phyloP scores from a whole-genome alignment of 345 rosid genomes.

The Bruguiera gymnorhiza region DNA sequence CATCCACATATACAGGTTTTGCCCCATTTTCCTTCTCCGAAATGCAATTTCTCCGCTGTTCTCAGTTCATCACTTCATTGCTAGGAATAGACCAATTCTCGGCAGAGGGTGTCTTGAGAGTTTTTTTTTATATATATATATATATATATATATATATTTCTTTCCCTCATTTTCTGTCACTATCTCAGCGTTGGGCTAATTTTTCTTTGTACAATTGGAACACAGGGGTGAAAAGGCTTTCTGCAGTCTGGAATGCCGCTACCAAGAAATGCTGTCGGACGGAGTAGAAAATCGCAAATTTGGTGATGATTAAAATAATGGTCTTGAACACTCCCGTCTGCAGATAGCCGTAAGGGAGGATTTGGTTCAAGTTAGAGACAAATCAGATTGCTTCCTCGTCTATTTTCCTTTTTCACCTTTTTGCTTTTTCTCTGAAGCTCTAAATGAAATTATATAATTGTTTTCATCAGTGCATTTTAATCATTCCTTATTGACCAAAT shows the following conservation, averaged over 20 bases:
- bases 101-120: neutral
- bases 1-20: slow-evolving; percentile 77
- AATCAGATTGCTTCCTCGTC: slow-evolving; percentile 10
- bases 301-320: neutral
- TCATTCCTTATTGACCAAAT: slow-evolving; percentile 7
- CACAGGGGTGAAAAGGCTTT: slow-evolving; percentile 90
- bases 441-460: slow-evolving; percentile 18
- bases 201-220: neutral
- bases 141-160: too few species aligned
- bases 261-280: slow-evolving; percentile 67
- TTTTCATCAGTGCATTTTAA: neutral
- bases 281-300: slow-evolving; percentile 20
- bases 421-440: slow-evolving; percentile 10
- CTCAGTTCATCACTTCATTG: neutral
- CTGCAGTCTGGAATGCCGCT: slow-evolving; percentile 76
- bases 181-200: neutral
- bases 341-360: too few species aligned
- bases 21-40: neutral
- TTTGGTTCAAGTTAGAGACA: slow-evolving; percentile 9
- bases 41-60: neutral
- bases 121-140: too few species aligned
- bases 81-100: neutral
- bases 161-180: neutral
- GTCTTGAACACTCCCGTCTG: neutral
- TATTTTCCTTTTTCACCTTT: neutral